Base-by-base conservation (phyloP, 139 green algal genomes). In the Chlorella sorokiniana region DNA sequence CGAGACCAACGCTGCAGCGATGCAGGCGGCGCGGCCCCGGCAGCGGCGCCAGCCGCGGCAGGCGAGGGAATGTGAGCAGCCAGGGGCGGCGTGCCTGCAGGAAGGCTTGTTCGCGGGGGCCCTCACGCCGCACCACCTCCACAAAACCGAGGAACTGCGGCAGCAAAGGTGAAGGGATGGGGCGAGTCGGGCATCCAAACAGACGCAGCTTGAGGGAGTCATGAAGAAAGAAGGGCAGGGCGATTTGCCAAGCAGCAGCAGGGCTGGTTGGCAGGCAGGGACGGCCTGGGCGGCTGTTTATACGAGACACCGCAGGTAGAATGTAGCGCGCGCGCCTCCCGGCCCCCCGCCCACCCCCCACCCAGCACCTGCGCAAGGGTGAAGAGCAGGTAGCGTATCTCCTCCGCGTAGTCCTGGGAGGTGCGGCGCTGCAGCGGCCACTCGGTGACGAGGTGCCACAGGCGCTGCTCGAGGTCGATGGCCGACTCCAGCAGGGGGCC, bases 101-200 rank as follows among this genome's bases (percentile, higher is more conserved):
- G 83, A 94, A 94, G 4, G 84, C 82, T 29, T 82, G 75, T 81
- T 95, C 91, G 4, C 91, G 71, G 0, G 91, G 91, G 0, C 90
- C 90, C 82, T 95, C 91, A 1, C 90, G 75, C 35, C 91, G 78
- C 79, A 94, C 84, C 31, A 94, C 86, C 82, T 95, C 91, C 62
- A 95, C 52, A 65, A 91, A 95, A 1, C 91, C 91, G 27, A 95
- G 86, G 63, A 95, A 91, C 84, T 95, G 90, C 23, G 33, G 63
- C 31, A 44, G 63, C 31, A n/a, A 70, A 44, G 7, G 38, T 25
- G 40, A 5, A 14, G 27, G 25, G 67, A 6, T 59, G n/a, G n/a
- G n/a, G n/a, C n/a, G n/a, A n/a, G n/a, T n/a, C n/a, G n/a, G n/a
- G n/a, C n/a, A n/a, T n/a, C n/a, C n/a, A n/a, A 59, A 59, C 48